A percentile compares a stretch with the other conserved stretches of the same genome.
Evolutionary conservation across 768 basidiomycete genomes (phyloP).

Genomic region (Mycena floridula): DNA sequence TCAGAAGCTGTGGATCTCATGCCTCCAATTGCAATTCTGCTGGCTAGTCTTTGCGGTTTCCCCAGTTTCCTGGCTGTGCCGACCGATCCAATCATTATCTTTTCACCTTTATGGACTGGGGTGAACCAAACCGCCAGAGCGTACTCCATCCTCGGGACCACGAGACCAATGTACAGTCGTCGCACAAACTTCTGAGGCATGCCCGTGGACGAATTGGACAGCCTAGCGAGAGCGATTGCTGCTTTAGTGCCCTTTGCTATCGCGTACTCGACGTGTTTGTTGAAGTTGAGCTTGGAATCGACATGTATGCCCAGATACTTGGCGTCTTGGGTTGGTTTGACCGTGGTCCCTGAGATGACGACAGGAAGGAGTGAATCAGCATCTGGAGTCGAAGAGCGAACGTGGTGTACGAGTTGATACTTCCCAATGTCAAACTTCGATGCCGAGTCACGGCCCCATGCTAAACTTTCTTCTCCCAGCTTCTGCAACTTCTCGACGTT

Average conservation of each 20-base stretch:
- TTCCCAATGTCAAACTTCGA: conserved; percentile 1
- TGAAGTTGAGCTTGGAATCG: conserved; percentile 8
- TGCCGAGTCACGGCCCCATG: background rate
- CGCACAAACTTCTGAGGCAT: conserved; percentile 7
- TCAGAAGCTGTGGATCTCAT: conserved; percentile 9
- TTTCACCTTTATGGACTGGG: conserved; percentile 2
- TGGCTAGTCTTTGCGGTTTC: conserved; percentile 1
- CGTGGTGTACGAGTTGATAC: conserved; percentile 3
- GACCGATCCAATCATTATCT: background rate
- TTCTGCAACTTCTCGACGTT: conserved; percentile 8
- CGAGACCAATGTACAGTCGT: conserved; percentile 6
- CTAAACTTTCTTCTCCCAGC: conserved; percentile 9
- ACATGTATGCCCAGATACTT: conserved; percentile 11
- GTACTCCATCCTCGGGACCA: conserved; percentile 11
- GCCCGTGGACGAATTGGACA: conserved; percentile 4
- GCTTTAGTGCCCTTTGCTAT: conserved; percentile 4
- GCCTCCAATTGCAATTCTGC: conserved; percentile 8
- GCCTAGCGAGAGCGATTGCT: background rate
- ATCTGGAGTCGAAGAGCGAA: background rate
- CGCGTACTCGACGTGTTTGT: conserved; percentile 7
- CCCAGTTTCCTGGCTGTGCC: conserved; percentile 4
- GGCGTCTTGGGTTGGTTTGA: background rate
- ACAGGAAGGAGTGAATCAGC: background rate
- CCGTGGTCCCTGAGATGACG: background rate
- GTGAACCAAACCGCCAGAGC: conserved; percentile 8